These are phyloP conservation scores for Syzygium grande DNA, from an alignment of 345 rosid species.

Conservation along the genomic window DNA sequence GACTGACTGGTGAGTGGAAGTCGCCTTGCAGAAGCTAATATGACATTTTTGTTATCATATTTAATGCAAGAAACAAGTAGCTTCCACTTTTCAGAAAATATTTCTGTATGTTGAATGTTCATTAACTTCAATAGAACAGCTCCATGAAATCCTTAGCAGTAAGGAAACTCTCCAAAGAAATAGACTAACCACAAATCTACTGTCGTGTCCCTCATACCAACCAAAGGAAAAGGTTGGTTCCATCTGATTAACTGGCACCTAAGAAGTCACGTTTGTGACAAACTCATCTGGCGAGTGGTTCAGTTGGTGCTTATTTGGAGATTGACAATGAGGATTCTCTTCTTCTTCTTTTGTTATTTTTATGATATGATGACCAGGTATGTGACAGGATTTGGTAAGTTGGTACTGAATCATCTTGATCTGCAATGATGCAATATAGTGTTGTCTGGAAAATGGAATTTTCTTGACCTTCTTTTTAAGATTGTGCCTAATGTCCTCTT, in stretches of 20 bases:
- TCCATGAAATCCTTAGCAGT: neutral
- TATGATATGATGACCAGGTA: neutral
- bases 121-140: neutral
- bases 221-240: neutral
- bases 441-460: neutral
- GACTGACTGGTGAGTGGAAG: slow-evolving; percentile 67
- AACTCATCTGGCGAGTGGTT: neutral
- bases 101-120: neutral
- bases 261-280: neutral
- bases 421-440: neutral
- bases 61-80: neutral
- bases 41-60: neutral
- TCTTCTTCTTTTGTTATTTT: neutral
- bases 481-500: neutral
- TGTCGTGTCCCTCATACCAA: neutral
- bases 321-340: neutral
- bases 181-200: neutral
- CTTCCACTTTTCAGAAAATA: neutral
- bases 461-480: neutral
- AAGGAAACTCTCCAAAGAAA: neutral
- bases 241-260: neutral
- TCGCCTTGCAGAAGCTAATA: neutral
- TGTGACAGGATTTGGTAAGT: neutral
- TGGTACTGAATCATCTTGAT: neutral
- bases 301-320: neutral